These are phyloP conservation scores for Strobilomyces confusus DNA, from an alignment of 768 basidiomycete genomes.

Conservation along the genomic window DNA sequence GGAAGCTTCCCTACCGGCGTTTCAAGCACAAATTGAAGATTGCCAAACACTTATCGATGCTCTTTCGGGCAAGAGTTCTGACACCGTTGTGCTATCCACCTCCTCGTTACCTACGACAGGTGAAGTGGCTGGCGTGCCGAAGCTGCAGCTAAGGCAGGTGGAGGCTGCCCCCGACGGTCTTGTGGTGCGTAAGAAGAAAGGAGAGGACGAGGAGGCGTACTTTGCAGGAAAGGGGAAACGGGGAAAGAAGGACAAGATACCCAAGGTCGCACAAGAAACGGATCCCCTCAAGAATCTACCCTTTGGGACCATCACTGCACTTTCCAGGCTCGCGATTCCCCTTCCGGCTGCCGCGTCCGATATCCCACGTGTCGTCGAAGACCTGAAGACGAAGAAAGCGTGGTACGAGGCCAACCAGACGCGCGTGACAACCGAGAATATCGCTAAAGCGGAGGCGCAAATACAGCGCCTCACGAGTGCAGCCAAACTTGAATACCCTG, in stretches of 20 bases:
- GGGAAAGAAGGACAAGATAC: constrained; percentile 50
- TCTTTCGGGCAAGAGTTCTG: constrained; percentile 65
- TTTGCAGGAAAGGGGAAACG: constrained; percentile 71
- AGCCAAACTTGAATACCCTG: constrained; percentile 35
- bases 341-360: constrained; percentile 77
- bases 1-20: constrained; percentile 88
- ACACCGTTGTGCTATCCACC: constrained; percentile 42
- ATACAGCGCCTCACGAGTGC: constrained; percentile 56
- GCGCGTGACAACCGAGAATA: constrained; percentile 70
- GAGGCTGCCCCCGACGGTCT: constrained; percentile 64
- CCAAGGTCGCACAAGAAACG: constrained; percentile 39
- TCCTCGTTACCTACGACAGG: constrained; percentile 37
- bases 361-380: constrained; percentile 78
- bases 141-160: constrained; percentile 83
- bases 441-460: constrained; percentile 74
- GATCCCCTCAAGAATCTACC: constrained; percentile 59
- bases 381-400: constrained; percentile 89
- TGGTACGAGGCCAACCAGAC: constrained; percentile 95
- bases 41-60: constrained; percentile 89
- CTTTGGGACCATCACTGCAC: constrained; percentile 80
- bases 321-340: constrained; percentile 84
- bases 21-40: constrained; percentile 91
- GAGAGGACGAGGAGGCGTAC: constrained; percentile 76
- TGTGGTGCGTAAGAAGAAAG: constrained; percentile 88
- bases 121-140: constrained; percentile 62